Base-by-base conservation (phyloP, 441 rosid genomes). In the Eruca vesicaria region DNA sequence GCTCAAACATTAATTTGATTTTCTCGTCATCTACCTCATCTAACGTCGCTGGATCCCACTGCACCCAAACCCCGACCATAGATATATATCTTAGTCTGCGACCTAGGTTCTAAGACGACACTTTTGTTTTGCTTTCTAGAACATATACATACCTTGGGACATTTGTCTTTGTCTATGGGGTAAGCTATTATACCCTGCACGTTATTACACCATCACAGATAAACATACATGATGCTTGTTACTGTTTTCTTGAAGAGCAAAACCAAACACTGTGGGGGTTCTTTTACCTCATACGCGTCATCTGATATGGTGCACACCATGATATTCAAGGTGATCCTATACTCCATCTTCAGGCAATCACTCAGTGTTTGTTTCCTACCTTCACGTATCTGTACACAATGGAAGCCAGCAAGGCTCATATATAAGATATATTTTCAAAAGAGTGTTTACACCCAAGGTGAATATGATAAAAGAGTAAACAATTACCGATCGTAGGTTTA, bases 101-200 rank as follows among this genome's bases (percentile, higher is more conserved):
- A 58, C 67, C 56, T 64, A 7, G 28, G 56, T 66, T 70, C 21
- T 8, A 55, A 68, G 70, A 29, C 31, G n/a, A 77, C 56, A 35
- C 33, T n/a, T n/a, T n/a, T n/a, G n/a, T n/a, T n/a, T n/a, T n/a
- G n/a, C n/a, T n/a, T n/a, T n/a, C n/a, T n/a, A n/a, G n/a, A n/a
- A n/a, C n/a, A 15, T 65, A 62, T 59, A 23, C 35, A 36, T 55
- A 95, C 99, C 93, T 92, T 95, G 19, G 96, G 99, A 73, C 93
- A 74, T 77, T 88, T 95, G 77, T 92, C 98, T 83, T 91, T 95
- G 82, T 95, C 99, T 63, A 95, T 84, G 82, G 92, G 86, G 59
- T 86, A 78, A 74, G 99, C 94, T 74, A 98, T 80, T 61, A 95
- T 95, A 70, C 98, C 99, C 97, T 94, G 59, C 73, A 35, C 15